These are phyloP conservation scores for Heliamphora pulchella DNA, from an alignment of 179 eudicot species.

Conservation along the genomic window DNA sequence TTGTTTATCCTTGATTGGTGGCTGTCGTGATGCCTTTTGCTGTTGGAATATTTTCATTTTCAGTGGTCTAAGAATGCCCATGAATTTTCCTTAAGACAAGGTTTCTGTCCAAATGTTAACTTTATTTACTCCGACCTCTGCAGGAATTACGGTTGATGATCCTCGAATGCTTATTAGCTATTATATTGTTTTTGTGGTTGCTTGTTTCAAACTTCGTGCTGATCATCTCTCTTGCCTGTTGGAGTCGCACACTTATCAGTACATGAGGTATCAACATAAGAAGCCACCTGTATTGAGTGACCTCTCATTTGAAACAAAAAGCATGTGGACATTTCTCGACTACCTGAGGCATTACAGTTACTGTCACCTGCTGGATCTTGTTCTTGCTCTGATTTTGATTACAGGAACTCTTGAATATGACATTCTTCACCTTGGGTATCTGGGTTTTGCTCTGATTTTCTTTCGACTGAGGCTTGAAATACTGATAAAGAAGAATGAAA, in stretches of 20 bases:
- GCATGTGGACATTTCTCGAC: conserved; percentile 98
- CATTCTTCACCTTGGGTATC: conserved; percentile 93
- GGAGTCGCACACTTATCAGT: conserved; percentile 64
- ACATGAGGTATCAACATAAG: conserved; percentile 78
- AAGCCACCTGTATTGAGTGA: conserved; percentile 95
- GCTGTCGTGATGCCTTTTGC: background rate
- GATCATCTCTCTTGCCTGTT: conserved; percentile 65
- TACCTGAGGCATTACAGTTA: conserved; percentile 93
- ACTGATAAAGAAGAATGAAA: conserved; percentile 79
- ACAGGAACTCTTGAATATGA: conserved; percentile 99
- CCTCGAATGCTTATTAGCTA: conserved; percentile 83
- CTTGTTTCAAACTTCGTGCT: conserved; percentile 91
- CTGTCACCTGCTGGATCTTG: conserved; percentile 95
- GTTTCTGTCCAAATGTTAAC: background rate
- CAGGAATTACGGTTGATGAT: conserved; percentile 90
- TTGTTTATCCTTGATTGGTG: background rate
- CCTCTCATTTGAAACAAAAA: conserved; percentile 93
- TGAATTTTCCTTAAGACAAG: background rate
- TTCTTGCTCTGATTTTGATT: conserved; percentile 75
- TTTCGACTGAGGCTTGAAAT: conserved; percentile 87
- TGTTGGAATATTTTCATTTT: background rate
- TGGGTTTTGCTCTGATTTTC: conserved; percentile 89
- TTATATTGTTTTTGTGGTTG: conserved; percentile 67
- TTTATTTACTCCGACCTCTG: conserved; percentile 18
- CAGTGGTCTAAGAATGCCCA: background rate